Conservation (phyloP, 495 filamentous ascomycete genomes). For the Talaromyces ruber region DNA sequence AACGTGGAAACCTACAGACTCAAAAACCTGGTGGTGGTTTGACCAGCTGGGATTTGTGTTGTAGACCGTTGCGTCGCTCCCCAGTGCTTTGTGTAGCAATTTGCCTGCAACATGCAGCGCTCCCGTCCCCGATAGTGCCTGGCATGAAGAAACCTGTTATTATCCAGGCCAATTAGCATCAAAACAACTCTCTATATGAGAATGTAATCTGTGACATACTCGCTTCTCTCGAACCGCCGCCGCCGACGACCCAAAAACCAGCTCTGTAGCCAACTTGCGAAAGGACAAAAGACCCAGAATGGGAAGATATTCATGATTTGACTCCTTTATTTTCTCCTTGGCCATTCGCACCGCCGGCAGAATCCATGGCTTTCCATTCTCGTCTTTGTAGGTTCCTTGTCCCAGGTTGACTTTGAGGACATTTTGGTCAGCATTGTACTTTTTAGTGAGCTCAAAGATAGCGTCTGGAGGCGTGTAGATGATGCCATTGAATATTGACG, state of each 20-base stretch:
- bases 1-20: slow-evolving; percentile 19
- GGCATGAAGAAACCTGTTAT: slow-evolving; percentile 25
- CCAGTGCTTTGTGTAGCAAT: slow-evolving; percentile 42
- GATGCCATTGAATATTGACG: slow-evolving; percentile 15
- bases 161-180: background rate
- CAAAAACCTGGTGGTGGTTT: slow-evolving; percentile 30
- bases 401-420: slow-evolving; percentile 28
- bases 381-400: slow-evolving; percentile 30
- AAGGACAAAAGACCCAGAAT: slow-evolving; percentile 23
- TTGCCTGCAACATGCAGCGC: slow-evolving; percentile 73
- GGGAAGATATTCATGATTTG: slow-evolving; percentile 29
- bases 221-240: slow-evolving; percentile 7
- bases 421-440: slow-evolving; percentile 20
- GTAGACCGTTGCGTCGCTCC: slow-evolving; percentile 11
- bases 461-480: slow-evolving; percentile 24
- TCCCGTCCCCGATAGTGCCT: slow-evolving; percentile 81
- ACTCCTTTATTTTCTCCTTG: slow-evolving; percentile 8
- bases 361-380: slow-evolving; percentile 32
- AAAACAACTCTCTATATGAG: background rate
- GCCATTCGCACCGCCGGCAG: slow-evolving; percentile 21
- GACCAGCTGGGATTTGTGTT: slow-evolving; percentile 28
- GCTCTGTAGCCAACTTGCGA: slow-evolving; percentile 12
- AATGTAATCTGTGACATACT: slow-evolving; percentile 3
- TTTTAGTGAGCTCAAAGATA: slow-evolving; percentile 26
- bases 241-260: slow-evolving; percentile 15